Percentiles rank a stretch among this genome's conserved stretches.
Conservation (phyloP, 108 stramenopile species). For the Heterococcus sp. region DNA sequence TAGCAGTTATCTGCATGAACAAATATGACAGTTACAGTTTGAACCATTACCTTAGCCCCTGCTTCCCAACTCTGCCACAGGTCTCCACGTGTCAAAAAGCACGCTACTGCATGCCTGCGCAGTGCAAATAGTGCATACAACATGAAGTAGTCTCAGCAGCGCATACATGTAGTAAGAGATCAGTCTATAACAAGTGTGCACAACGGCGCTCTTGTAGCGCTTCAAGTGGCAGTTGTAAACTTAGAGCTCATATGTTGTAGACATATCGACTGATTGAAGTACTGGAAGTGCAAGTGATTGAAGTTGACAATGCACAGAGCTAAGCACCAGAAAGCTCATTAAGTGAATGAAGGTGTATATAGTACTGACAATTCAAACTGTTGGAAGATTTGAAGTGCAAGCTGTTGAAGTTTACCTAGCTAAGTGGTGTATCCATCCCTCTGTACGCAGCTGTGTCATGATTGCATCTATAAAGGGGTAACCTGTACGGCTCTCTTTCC, state of each 20-base stretch:
- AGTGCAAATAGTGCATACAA: background rate
- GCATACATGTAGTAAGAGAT: too few relatives aligned
- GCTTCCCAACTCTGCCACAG: slow-evolving; percentile 89
- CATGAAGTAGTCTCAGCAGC: background rate
- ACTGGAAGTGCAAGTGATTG: too few relatives aligned
- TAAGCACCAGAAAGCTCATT: background rate
- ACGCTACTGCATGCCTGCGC: slow-evolving; percentile 57
- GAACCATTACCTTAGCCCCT: slow-evolving; percentile 63
- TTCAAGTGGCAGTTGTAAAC: too few relatives aligned
- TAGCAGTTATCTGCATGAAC: too few relatives aligned
- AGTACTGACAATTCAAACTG: background rate
- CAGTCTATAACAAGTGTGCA: too few relatives aligned
- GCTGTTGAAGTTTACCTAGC: background rate
- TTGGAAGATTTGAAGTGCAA: background rate
- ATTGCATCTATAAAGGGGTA: slow-evolving; percentile 93
- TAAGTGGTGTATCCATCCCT: slow-evolving; percentile 53
- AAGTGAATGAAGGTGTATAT: background rate
- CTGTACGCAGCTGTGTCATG: slow-evolving; percentile 82
- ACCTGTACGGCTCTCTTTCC: slow-evolving; percentile 74
- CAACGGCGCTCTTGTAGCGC: too few relatives aligned
- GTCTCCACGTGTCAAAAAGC: slow-evolving; percentile 95
- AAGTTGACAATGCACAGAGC: background rate
- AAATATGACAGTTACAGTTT: background rate
- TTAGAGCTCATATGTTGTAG: too few relatives aligned
- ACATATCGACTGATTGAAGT: too few relatives aligned